phyloP scores from a whole-genome alignment of 129 eudicot species.

The Chrysanthemum seticuspe region DNA sequence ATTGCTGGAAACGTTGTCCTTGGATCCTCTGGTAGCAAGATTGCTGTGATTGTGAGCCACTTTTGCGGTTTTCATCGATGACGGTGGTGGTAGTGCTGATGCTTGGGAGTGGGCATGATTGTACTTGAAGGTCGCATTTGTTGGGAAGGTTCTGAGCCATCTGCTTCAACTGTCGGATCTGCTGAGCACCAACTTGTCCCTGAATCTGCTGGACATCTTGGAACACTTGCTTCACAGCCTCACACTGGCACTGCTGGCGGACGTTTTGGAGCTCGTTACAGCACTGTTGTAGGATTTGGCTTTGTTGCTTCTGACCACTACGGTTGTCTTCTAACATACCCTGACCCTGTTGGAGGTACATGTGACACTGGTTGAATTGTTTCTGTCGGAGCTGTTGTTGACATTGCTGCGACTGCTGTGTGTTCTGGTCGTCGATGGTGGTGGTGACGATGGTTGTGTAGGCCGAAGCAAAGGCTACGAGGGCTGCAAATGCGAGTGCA shows the following conservation, averaged over 20 bases:
- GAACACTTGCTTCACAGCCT: too few species aligned
- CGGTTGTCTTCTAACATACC: neutral
- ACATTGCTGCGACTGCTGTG: too few species aligned
- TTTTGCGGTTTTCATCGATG: neutral
- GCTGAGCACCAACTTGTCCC: too few species aligned
- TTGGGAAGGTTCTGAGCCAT: neutral
- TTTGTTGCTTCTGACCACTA: too few species aligned
- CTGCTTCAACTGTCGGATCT: neutral
- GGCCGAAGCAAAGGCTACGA: too few species aligned
- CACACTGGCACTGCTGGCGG: too few species aligned
- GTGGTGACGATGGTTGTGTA: too few species aligned
- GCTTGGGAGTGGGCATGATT: neutral
- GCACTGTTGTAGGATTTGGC: too few species aligned
- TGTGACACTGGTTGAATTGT: slow-evolving; percentile 1
- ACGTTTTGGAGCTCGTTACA: too few species aligned
- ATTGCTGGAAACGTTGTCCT: neutral
- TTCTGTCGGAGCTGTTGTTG: neutral
- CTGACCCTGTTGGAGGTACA: neutral
- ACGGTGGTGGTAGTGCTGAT: neutral
- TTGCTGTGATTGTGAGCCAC: neutral
- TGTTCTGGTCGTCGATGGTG: too few species aligned
- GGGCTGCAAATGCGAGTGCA: too few species aligned
- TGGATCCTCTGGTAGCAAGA: neutral
- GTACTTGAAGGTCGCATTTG: neutral
- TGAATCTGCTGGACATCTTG: too few species aligned